These are phyloP conservation scores for Metschnikowia hibisci DNA, from an alignment of 805 yeast species.

Conservation along the genomic window DNA sequence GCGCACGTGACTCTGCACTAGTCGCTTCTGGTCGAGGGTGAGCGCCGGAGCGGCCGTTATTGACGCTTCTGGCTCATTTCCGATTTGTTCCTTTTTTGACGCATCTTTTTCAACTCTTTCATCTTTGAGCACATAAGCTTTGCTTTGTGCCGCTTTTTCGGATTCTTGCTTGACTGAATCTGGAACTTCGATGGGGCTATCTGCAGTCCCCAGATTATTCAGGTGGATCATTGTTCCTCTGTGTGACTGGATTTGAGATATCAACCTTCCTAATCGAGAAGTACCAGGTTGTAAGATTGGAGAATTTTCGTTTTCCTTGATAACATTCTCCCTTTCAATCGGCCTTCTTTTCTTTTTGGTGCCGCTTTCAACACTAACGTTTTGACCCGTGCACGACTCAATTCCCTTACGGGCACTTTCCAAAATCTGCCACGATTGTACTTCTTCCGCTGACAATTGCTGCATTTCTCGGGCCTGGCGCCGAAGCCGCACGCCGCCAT, in stretches of 20 bases:
- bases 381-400: not conserved
- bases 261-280: constrained; percentile 18
- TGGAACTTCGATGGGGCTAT: not conserved
- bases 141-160: no score
- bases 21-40: constrained; percentile 45
- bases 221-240: not conserved
- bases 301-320: no score
- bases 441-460: constrained; percentile 32
- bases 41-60: constrained; percentile 14
- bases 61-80: no score
- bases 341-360: not conserved
- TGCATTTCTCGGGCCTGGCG: constrained; percentile 29
- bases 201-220: not conserved
- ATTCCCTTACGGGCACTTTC: constrained; percentile 25
- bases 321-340: no score
- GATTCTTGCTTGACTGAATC: not conserved
- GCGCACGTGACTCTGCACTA: constrained; percentile 56
- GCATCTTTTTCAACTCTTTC: not conserved
- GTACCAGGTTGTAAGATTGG: not conserved
- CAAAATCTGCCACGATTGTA: constrained; percentile 35
- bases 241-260: constrained; percentile 20
- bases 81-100: not conserved
- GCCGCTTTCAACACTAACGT: not conserved
- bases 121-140: no score
- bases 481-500: constrained; percentile 38